phyloP scores from a whole-genome alignment of 768 basidiomycete species.

The Pulveroboletus sp. region DNA sequence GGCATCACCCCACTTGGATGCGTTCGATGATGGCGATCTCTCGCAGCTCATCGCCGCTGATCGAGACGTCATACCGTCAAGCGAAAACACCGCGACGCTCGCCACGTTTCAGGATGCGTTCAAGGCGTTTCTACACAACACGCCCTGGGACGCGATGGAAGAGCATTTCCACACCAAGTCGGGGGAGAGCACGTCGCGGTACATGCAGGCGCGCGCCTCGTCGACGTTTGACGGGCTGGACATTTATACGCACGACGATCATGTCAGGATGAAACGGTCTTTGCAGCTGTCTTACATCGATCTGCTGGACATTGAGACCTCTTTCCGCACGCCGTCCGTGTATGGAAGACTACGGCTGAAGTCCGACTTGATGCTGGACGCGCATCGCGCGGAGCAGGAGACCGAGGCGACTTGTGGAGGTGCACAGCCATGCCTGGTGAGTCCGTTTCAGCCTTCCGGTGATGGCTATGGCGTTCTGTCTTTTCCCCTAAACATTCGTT shows the following conservation, averaged over 20 bases:
- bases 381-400: constrained; percentile 16
- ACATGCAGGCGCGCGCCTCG: constrained; percentile 25
- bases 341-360: constrained; percentile 16
- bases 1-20: constrained; percentile 5
- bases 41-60: constrained; percentile 14
- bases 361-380: constrained; percentile 22
- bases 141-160: constrained; percentile 21
- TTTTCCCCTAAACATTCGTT: background rate
- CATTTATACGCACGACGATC: constrained; percentile 27
- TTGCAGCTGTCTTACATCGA: constrained; percentile 21
- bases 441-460: background rate
- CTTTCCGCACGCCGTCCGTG: constrained; percentile 10
- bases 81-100: constrained; percentile 24
- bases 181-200: constrained; percentile 2
- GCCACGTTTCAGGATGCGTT: constrained; percentile 29
- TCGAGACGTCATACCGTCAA: constrained; percentile 5
- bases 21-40: constrained; percentile 12
- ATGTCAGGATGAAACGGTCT: constrained; percentile 13
- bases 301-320: constrained; percentile 19
- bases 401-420: constrained; percentile 1
- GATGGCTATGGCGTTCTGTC: background rate
- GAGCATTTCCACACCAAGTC: constrained; percentile 16
- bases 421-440: constrained; percentile 13
- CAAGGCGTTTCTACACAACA: constrained; percentile 24
- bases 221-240: constrained; percentile 32